Evolutionary conservation across 2,329 filamentous ascomycete genomes (phyloP).

Genomic region (Gliomastix tumulicola): DNA sequence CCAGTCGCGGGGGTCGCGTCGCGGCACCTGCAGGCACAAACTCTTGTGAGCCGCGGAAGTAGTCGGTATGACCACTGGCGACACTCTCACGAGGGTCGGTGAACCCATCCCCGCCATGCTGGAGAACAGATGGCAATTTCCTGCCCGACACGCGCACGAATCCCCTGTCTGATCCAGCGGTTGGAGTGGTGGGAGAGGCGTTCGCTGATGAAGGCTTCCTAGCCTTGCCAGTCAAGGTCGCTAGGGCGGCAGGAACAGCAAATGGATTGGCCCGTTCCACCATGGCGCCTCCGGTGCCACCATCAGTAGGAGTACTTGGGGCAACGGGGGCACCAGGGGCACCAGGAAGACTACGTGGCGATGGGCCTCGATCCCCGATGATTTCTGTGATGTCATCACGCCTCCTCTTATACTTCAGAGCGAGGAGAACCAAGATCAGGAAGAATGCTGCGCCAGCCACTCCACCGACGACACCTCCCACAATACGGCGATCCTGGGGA

Average conservation of each 20-base stretch:
- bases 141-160: constrained; percentile 61
- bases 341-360: neutral
- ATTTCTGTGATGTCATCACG: constrained; percentile 18
- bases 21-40: constrained; percentile 26
- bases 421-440: constrained; percentile 42
- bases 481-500: constrained; percentile 31
- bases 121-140: constrained; percentile 57
- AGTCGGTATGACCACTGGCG: constrained; percentile 43
- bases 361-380: neutral
- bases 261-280: constrained; percentile 30
- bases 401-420: constrained; percentile 50
- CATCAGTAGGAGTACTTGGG: too few relatives aligned
- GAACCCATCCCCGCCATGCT: constrained; percentile 57
- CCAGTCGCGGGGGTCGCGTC: constrained; percentile 34
- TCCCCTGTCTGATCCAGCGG: too few relatives aligned
- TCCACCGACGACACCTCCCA: constrained; percentile 50
- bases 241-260: constrained; percentile 41
- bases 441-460: constrained; percentile 53
- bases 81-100: constrained; percentile 37
- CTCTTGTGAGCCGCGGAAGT: constrained; percentile 45
- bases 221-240: constrained; percentile 35
- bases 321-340: neutral
- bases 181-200: constrained; percentile 29
- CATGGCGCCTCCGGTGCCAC: constrained; percentile 27
- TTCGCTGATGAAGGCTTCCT: constrained; percentile 16